These are phyloP conservation scores for Amphirosellinia nigrospora DNA, from an alignment of 495 filamentous ascomycete genomes.

Conservation along the genomic window DNA sequence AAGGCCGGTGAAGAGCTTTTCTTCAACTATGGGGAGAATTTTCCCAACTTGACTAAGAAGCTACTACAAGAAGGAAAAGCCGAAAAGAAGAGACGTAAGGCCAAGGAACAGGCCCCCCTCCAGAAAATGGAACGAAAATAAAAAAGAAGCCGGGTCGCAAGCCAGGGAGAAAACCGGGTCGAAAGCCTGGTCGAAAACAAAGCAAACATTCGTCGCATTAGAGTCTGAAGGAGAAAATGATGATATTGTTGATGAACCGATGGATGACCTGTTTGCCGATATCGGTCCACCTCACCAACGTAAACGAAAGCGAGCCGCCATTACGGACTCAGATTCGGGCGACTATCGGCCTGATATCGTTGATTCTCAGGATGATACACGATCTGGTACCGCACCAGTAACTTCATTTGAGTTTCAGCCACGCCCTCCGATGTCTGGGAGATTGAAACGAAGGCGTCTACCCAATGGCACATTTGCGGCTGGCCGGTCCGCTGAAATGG, in stretches of 20 bases:
- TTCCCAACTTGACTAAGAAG: slow-evolving; percentile 57
- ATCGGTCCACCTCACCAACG: slow-evolving; percentile 28
- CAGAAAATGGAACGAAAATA: slow-evolving; percentile 29
- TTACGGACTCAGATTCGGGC: slow-evolving; percentile 29
- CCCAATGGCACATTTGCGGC: slow-evolving; percentile 24
- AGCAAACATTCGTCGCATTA: slow-evolving; percentile 34
- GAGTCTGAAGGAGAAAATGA: slow-evolving; percentile 38
- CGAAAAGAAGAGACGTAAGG: slow-evolving; percentile 43
- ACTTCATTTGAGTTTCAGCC: slow-evolving; percentile 23
- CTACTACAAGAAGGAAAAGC: slow-evolving; percentile 52
- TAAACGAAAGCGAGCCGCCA: slow-evolving; percentile 33
- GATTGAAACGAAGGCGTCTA: slow-evolving; percentile 32
- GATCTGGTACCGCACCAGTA: slow-evolving; percentile 24
- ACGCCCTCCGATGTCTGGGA: slow-evolving; percentile 20
- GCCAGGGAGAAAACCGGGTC: slow-evolving; percentile 38
- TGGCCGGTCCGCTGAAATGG: background rate
- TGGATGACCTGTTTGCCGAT: slow-evolving; percentile 32
- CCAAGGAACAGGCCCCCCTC: slow-evolving; percentile 38
- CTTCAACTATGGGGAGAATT: slow-evolving; percentile 69
- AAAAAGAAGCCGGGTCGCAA: slow-evolving; percentile 44
- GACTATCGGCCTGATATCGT: slow-evolving; percentile 33
- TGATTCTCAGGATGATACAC: slow-evolving; percentile 35
- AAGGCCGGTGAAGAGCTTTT: slow-evolving; percentile 70
- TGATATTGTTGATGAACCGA: slow-evolving; percentile 30
- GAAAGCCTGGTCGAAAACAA: slow-evolving; percentile 40